Evolutionary conservation across 2,329 filamentous ascomycete genomes (phyloP), one percentile per base, ranked within the genome.

Genomic region (Exophiala sideris): DNA sequence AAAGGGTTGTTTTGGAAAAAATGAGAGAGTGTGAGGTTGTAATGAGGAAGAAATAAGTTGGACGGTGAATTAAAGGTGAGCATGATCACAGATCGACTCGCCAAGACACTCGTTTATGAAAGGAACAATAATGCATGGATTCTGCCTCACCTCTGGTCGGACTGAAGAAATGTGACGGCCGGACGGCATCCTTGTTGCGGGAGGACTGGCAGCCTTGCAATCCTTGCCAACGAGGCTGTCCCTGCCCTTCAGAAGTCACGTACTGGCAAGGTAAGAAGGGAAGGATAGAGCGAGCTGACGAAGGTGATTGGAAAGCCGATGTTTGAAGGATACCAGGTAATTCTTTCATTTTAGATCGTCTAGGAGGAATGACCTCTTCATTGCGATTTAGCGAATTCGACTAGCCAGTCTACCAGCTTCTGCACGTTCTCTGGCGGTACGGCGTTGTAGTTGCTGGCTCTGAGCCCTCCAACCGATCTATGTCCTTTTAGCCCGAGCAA

Each of bases 361-460:
- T 29, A 29, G 24, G 24, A 8, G 5, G 24, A 29, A 29, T 35
- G 3, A 18, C 29, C 6, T 11, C 10, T 18, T 24, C 16, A 33
- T 36, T 21, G 34, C 18, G 48, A 38, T 29, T 51, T 51, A 5
- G 80, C 81, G 70, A 79, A 86, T 18, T 83, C 80, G 50, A 80
- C 73, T 48, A 79, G 65, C 58, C 74, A 78, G 16, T 62, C 62
- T 14, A 64, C 68, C 58, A 75, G 56, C 52, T 71, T 76, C 62
- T 76, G 68, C 8, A 75, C 73, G 45, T 71, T 74, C 45, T 70
- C 69, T 52, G 74, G 53, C 0, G 87, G 71, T 39, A 96, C 85
- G 1, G 89, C 87, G 73, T 96, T 96, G 75, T 96, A 97, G 69
- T 94, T 96, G 71, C 83, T 88, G 16, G 86, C 87, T 11, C 92